These are phyloP conservation scores for Hypocreales sp. DNA, from an alignment of 2,329 filamentous ascomycete species.

Conservation along the genomic window DNA sequence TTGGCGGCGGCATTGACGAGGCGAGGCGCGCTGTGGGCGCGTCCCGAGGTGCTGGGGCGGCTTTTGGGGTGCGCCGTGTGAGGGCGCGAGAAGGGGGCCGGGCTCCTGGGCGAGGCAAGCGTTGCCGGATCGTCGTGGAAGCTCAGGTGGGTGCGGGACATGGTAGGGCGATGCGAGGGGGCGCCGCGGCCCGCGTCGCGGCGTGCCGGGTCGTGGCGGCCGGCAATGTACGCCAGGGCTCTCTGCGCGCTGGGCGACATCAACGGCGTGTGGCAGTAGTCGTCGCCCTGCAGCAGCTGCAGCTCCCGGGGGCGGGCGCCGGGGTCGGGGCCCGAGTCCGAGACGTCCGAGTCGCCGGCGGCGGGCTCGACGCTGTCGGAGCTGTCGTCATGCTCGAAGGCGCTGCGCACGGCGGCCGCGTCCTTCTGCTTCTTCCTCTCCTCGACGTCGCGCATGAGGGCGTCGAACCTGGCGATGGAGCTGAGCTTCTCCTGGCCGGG, in stretches of 20 bases:
- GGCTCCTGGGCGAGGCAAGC: constrained; percentile 3
- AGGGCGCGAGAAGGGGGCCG: constrained; percentile 23
- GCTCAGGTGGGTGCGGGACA: constrained; percentile 17
- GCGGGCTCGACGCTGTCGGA: constrained; percentile 25
- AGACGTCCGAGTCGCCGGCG: constrained; percentile 21
- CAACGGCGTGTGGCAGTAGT: constrained; percentile 10
- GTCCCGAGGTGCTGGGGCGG: constrained; percentile 24
- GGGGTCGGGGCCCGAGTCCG: constrained; percentile 24
- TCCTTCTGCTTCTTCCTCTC: constrained; percentile 28
- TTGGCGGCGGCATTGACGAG: constrained; percentile 15
- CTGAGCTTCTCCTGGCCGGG: constrained; percentile 48
- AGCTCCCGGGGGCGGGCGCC: constrained; percentile 17
- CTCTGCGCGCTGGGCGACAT: constrained; percentile 32
- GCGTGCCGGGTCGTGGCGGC: constrained; percentile 21
- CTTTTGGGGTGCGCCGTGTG: constrained; percentile 36
- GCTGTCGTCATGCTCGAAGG: constrained; percentile 34
- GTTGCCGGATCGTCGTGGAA: constrained; percentile 11
- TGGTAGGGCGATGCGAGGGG: constrained; percentile 16
- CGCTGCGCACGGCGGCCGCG: constrained; percentile 25
- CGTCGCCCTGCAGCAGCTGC: constrained; percentile 10
- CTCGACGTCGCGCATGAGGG: constrained; percentile 47
- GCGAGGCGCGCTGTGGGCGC: constrained; percentile 33
- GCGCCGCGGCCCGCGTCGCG: constrained; percentile 3
- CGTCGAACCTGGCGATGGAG: constrained; percentile 49
- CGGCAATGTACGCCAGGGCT: constrained; percentile 34